Base-by-base conservation (phyloP, 225 moss, liverwort and hornwort genomes). In the Marchantia paleacea region DNA sequence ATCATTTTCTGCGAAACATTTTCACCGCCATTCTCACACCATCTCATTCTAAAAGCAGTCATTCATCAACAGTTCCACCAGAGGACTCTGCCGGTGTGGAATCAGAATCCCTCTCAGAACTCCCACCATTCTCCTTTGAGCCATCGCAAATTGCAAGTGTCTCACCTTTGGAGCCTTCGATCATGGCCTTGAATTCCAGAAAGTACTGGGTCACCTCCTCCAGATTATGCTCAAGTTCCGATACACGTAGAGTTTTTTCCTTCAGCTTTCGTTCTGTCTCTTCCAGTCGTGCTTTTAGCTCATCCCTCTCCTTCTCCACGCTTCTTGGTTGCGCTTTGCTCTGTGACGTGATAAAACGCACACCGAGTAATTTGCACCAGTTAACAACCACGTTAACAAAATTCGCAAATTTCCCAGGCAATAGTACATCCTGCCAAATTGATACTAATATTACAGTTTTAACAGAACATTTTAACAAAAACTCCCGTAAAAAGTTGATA, bases 231-330 rank as follows among this genome's bases (percentile, higher is more conserved):
- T 99, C 99, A 76, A 99, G 91, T 85, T 99, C 94, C 72, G 91
- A 92, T 49, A 99, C 99, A 71, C 99, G 99, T 66, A 86, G 79
- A 28, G 95, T 92, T 85, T 99, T 99, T 78, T 91, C 95, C 81
- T 88, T 92, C 80, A 99, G 85, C 86, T 94, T 91, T 78, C 90
- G 89, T 90, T 99, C 92, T 77, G 95, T 99, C 82, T 99, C 95
- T 80, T 92, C 88, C 81, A 95, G 90, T 77, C 92, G 91, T 87
- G 94, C 81, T 88, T 92, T 95, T 66, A 99, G 91, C 69, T 99
- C 99, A 87, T 99, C 99, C 92, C 99, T 94, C 91, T 99, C 99
- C 94, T 92, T 92, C 99, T 94, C 99, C 89, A 95, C 90, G 91
- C 94, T 91, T 82, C 84, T 67, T 83, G 94, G 85, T 87, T 92